Evolutionary conservation across 2,329 filamentous ascomycete genomes (phyloP).

Genomic region (Diaporthe eres): DNA sequence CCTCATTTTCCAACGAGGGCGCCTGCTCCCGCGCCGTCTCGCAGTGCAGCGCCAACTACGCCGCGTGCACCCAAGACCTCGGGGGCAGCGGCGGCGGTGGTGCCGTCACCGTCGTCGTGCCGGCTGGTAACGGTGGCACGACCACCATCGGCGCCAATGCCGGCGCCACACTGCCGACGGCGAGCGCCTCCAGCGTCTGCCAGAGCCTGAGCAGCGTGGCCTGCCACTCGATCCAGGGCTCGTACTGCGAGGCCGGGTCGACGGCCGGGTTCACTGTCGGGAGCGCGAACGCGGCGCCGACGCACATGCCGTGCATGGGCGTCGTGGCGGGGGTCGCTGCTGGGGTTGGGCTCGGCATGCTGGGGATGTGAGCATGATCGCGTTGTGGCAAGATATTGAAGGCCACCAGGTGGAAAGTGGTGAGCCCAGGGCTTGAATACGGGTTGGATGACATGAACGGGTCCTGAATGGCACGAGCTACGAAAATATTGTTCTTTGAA

Average conservation of each 20-base stretch:
- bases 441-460: neutral
- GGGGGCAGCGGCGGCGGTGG: slow-evolving; percentile 52
- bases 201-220: slow-evolving; percentile 67
- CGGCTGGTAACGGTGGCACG: slow-evolving; percentile 64
- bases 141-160: slow-evolving; percentile 63
- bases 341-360: slow-evolving; percentile 42
- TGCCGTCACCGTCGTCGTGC: slow-evolving; percentile 67
- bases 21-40: slow-evolving; percentile 66
- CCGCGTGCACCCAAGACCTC: slow-evolving; percentile 66
- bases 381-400: neutral
- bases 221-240: slow-evolving; percentile 60
- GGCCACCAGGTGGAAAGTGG: neutral
- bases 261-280: slow-evolving; percentile 48
- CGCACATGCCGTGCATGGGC: slow-evolving; percentile 44
- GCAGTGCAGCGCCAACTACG: slow-evolving; percentile 68
- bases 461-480: neutral
- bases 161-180: slow-evolving; percentile 56
- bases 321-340: slow-evolving; percentile 46
- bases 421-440: neutral
- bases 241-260: slow-evolving; percentile 55
- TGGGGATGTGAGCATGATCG: slow-evolving; percentile 34
- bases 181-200: slow-evolving; percentile 67
- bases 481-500: neutral
- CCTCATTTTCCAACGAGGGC: slow-evolving; percentile 64
- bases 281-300: slow-evolving; percentile 46